Evolutionary conservation across 2,329 filamentous ascomycete genomes (phyloP).

Genomic region (Dactylellina leptospora): DNA sequence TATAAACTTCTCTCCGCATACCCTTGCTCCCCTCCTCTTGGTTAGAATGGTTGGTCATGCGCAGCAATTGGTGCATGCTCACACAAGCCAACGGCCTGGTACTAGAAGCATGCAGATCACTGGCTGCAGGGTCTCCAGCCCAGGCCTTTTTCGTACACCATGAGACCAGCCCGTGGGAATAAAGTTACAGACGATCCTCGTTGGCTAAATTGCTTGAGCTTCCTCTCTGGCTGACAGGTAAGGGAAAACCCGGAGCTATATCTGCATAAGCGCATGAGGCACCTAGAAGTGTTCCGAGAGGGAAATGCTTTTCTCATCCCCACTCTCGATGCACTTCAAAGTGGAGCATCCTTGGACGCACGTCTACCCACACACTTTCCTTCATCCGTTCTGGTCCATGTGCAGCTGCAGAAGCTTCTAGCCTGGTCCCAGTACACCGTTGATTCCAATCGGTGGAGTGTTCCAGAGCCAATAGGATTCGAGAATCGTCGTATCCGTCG

Average conservation of each 20-base stretch:
- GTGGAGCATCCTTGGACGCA: slow-evolving; percentile 33
- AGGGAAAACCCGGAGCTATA: slow-evolving; percentile 19
- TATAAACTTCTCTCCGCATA: not conserved
- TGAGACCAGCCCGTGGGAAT: slow-evolving; percentile 18
- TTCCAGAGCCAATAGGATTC: slow-evolving; percentile 31
- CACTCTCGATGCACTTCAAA: slow-evolving; percentile 15
- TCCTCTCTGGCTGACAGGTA: slow-evolving; percentile 13
- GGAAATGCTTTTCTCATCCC: slow-evolving; percentile 12
- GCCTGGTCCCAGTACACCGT: slow-evolving; percentile 3
- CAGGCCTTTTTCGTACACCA: slow-evolving; percentile 18
- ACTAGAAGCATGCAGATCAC: slow-evolving; percentile 12
- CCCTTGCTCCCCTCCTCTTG: not conserved
- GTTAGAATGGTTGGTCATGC: slow-evolving; percentile 26
- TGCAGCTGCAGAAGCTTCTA: slow-evolving; percentile 50
- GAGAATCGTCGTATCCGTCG: slow-evolving; percentile 15
- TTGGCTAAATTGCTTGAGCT: slow-evolving; percentile 7
- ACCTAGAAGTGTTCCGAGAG: not conserved
- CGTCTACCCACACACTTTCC: slow-evolving; percentile 8
- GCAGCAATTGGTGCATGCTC: slow-evolving; percentile 8
- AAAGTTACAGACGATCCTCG: slow-evolving; percentile 42
- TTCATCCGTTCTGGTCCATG: slow-evolving; percentile 35
- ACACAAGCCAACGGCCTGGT: not conserved
- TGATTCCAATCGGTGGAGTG: slow-evolving; percentile 1
- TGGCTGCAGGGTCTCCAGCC: slow-evolving; percentile 31
- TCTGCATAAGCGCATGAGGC: slow-evolving; percentile 13